Percentiles rank a stretch among this genome's conserved stretches.
phyloP scores from a whole-genome alignment of 192 early-diverging fungal genomes.

The Linnemannia zychae region DNA sequence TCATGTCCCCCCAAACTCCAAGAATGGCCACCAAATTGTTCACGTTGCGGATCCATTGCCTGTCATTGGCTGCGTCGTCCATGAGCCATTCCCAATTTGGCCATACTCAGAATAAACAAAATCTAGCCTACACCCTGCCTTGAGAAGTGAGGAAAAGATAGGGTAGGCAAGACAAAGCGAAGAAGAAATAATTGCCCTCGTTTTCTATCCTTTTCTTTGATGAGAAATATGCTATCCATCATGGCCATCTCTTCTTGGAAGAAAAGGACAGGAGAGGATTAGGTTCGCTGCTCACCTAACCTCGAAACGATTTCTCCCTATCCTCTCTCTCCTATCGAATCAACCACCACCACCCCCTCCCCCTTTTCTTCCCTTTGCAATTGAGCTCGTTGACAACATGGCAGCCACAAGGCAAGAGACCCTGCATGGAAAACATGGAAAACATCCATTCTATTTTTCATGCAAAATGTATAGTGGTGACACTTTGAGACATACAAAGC shows the following conservation, averaged over 20 bases:
- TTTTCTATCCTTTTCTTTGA: not conserved
- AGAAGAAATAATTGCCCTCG: too few species aligned
- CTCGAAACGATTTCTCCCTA: not conserved
- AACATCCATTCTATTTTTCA: too few species aligned
- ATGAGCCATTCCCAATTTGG: not conserved
- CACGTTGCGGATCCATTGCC: not conserved
- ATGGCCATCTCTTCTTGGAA: not conserved
- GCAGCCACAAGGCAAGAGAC: not conserved
- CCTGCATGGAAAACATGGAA: constrained; percentile 3
- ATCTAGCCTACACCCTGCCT: too few species aligned
- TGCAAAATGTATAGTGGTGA: not conserved
- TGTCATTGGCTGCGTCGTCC: not conserved
- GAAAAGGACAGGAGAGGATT: not conserved
- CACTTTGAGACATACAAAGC: not conserved
- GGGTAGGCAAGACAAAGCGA: too few species aligned
- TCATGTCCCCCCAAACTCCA: not conserved
- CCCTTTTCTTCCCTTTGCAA: not conserved
- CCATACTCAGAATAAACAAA: not conserved
- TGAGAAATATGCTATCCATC: not conserved
- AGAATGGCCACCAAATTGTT: constrained; percentile 3
- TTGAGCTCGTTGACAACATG: not conserved
- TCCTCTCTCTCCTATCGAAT: not conserved
- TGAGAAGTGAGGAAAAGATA: too few species aligned
- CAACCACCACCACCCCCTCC: not conserved
- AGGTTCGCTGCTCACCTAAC: not conserved